phyloP scores from a whole-genome alignment of 2,329 filamentous ascomycete genomes.

The Amauroascus verrucosus region DNA sequence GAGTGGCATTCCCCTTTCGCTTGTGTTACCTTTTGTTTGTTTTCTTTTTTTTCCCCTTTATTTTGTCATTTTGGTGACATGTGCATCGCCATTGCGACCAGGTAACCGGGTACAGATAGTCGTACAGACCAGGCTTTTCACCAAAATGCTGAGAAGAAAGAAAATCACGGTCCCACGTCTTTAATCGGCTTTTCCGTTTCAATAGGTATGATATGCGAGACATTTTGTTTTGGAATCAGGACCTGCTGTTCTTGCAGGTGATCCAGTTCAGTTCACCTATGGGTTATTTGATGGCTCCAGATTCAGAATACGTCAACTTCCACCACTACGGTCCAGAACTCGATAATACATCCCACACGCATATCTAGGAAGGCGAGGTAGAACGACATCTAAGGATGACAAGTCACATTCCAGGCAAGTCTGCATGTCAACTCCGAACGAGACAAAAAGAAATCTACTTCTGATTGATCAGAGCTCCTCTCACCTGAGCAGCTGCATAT shows the following conservation, averaged over 20 bases:
- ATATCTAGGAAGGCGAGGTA: no score
- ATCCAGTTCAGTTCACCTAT: no score
- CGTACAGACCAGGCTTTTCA: neutral
- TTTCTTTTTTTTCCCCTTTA: neutral
- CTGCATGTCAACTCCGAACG: neutral
- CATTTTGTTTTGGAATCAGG: no score
- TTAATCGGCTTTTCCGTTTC: neutral
- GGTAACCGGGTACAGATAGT: neutral
- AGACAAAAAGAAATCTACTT: neutral
- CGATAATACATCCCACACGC: no score
- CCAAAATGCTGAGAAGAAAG: neutral
- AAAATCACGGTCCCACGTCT: neutral
- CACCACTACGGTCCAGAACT: no score
- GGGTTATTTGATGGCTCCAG: no score
- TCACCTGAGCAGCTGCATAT: slow-evolving; percentile 6
- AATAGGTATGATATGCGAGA: no score
- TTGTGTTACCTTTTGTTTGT: no score
- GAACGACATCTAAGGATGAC: neutral
- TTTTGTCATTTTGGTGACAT: neutral
- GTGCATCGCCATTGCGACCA: neutral
- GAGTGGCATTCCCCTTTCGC: neutral
- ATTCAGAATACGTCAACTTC: no score
- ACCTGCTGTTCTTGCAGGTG: no score
- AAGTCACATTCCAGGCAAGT: neutral
- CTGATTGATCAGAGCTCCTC: neutral